phyloP scores from a whole-genome alignment of 257 asterid species.

The Solanum piurae region DNA sequence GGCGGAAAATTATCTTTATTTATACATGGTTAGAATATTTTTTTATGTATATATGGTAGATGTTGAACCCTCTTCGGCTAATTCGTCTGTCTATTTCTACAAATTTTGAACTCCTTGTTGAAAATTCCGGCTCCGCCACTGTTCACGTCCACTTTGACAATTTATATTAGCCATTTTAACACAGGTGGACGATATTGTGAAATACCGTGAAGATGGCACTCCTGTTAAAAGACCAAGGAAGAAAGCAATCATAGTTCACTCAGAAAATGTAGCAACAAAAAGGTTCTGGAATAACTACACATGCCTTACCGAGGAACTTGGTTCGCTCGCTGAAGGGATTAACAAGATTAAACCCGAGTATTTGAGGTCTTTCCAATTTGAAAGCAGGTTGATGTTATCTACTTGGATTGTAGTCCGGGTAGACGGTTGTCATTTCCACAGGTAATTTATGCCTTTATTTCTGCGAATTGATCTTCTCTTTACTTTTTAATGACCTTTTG shows the following conservation, averaged over 20 bases:
- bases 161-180: not conserved
- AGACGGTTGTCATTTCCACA: constrained; percentile 94
- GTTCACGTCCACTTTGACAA: not conserved
- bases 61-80: too few species aligned
- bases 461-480: not conserved
- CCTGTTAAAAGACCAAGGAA: constrained; percentile 58
- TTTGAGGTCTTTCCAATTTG: constrained; percentile 51
- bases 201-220: constrained; percentile 53
- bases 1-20: too few species aligned
- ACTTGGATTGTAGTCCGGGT: constrained; percentile 76
- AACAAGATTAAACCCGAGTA: constrained; percentile 46
- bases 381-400: constrained; percentile 45
- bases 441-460: constrained; percentile 27
- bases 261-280: constrained; percentile 58
- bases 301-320: constrained; percentile 48
- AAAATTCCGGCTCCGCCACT: too few species aligned
- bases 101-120: too few species aligned
- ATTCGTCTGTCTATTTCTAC: too few species aligned
- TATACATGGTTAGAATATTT: too few species aligned
- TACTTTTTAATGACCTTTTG: not conserved
- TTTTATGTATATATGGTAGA: too few species aligned
- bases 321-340: constrained; percentile 38
- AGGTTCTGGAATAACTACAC: constrained; percentile 55
- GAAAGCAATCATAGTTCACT: constrained; percentile 35
- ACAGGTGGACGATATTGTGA: constrained; percentile 62